phyloP scores from a whole-genome alignment of 176 grass and related monocot species.

The Avena atlantica region DNA sequence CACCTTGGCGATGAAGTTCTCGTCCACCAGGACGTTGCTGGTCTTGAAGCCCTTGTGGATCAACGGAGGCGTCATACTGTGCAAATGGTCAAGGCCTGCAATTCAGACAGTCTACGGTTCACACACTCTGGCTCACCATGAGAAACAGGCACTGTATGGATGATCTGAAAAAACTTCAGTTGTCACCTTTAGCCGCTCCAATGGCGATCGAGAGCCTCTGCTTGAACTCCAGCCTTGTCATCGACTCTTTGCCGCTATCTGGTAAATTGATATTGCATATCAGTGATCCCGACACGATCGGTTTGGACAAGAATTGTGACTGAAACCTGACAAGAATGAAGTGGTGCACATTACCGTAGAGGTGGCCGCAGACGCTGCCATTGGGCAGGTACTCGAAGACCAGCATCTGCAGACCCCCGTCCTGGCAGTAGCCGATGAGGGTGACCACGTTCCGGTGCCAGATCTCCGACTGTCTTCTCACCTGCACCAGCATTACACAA shows the following conservation, averaged over 20 bases:
- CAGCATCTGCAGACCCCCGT: conserved; percentile 83
- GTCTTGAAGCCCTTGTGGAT: conserved; percentile 90
- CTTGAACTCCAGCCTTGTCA: conserved; percentile 91
- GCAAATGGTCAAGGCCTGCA: conserved; percentile 81
- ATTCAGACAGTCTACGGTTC: neutral
- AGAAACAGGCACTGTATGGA: neutral
- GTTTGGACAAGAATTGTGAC: neutral
- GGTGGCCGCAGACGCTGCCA: conserved; percentile 76
- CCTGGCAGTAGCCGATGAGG: conserved; percentile 85
- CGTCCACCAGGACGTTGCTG: conserved; percentile 90
- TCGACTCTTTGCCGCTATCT: conserved; percentile 60
- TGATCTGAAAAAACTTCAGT: neutral
- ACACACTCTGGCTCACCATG: neutral
- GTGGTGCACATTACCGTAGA: conserved; percentile 62
- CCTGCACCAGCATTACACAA: conserved; percentile 46
- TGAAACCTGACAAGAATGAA: neutral
- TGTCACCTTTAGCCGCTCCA: conserved; percentile 84
- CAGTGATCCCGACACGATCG: no score
- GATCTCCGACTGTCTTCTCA: conserved; percentile 71
- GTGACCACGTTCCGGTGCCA: conserved; percentile 85
- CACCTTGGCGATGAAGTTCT: conserved; percentile 97
- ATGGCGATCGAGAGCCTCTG: conserved; percentile 92
- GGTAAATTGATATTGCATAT: neutral
- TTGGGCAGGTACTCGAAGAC: conserved; percentile 92
- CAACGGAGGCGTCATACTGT: conserved; percentile 66